Percentiles rank a stretch among this genome's conserved stretches.
Evolutionary conservation across 495 filamentous ascomycete species (phyloP).

Genomic region (Aspergillus nidulans): DNA sequence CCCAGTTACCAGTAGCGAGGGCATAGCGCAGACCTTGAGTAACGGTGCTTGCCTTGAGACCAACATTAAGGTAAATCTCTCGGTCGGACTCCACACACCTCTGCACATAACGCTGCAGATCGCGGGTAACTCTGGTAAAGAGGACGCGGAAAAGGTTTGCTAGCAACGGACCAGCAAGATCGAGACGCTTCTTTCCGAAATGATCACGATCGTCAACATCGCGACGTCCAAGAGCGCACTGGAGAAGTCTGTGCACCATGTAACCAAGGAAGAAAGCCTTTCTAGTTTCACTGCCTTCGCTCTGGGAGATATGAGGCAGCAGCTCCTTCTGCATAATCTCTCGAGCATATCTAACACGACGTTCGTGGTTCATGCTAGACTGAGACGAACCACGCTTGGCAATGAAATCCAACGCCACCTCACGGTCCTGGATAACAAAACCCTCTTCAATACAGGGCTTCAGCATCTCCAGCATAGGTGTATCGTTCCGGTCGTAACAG

Average conservation of each 20-base stretch:
- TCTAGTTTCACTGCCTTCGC: conserved; percentile 89
- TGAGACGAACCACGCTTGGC: conserved; percentile 80
- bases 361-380: conserved; percentile 67
- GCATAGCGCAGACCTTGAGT: conserved; percentile 95
- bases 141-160: conserved; percentile 88
- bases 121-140: conserved; percentile 80
- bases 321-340: conserved; percentile 97
- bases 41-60: conserved; percentile 83
- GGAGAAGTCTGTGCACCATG: conserved; percentile 93
- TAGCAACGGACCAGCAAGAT: conserved; percentile 89
- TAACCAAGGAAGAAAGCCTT: conserved; percentile 99
- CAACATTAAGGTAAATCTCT: conserved; percentile 84
- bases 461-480: conserved; percentile 93
- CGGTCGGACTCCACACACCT: conserved; percentile 81
- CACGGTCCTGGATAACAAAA: conserved; percentile 90
- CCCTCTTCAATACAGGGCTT: conserved; percentile 96
- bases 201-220: conserved; percentile 97
- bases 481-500: conserved; percentile 92
- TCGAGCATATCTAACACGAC: conserved; percentile 83
- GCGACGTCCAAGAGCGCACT: conserved; percentile 82
- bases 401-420: conserved; percentile 94
- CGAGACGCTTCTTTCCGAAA: conserved; percentile 96
- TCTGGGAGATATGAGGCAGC: conserved; percentile 92
- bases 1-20: conserved; percentile 98
- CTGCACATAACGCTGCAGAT: conserved; percentile 85